Base-by-base conservation (phyloP, 2,329 filamentous ascomycete species). In the Akanthomyces lecanii region DNA sequence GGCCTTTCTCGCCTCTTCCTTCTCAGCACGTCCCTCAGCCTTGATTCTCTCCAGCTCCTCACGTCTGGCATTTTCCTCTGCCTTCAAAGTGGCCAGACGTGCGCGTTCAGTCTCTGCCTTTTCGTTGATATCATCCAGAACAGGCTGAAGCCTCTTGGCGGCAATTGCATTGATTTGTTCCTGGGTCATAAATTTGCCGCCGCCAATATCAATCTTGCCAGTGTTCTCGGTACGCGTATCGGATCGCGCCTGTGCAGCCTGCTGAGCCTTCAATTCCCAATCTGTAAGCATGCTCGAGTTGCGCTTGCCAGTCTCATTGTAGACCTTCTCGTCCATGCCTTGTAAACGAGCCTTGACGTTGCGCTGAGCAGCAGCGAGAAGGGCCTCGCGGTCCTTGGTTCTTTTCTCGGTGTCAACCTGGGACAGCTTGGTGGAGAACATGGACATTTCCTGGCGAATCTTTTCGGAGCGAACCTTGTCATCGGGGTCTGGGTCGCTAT, bases 261-360 rank as follows among this genome's bases (percentile, higher is more conserved):
- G 84, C 44, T 88, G 83, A 7, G 92, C 90, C 72, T 90, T 91
- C 57, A 85, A 77, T 69, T 96, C 91, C 91, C 92, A 96, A 59
- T 92, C 86, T 30, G 85, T 87, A 68, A 89, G 79, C 69, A 89
- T 85, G 1, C 86, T 82, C 14, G 89, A 85, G 0, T 86, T 85
- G 33, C 89, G 82, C 71, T 89, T 88, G 63, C 92, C 92, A 1
- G 90, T 94, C 60, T 94, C 84, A 16, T 85, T 81, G 67, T 88
- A 91, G 14, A 96, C 85, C 69, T 87, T 88, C 72, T 93, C 86
- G 65, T 98, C 94, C 81, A 97, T 92, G 47, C 83, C 85, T 65
- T 90, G 86, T 67, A 97, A 83, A 48, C 85, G 86, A 23, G 87
- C 87, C 67, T 88, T 86, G n/a, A 97, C 94, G 67, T 96, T 96